Evolutionary conservation across 805 yeast species (phyloP).

Genomic region (Metschnikowia henanensis): DNA sequence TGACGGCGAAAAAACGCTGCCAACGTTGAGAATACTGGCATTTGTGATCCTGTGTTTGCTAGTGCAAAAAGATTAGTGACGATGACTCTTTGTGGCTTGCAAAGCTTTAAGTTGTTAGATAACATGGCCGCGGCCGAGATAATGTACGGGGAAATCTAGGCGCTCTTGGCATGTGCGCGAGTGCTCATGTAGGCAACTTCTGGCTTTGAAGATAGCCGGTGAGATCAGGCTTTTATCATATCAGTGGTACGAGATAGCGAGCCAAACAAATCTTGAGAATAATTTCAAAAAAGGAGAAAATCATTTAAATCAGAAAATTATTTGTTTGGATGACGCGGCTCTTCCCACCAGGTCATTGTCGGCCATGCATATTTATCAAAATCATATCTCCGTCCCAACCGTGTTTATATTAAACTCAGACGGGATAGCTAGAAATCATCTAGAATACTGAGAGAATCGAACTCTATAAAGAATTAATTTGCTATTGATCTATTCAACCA

Average conservation of each 20-base stretch:
- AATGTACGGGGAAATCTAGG: constrained; percentile 1
- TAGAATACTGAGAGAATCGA: constrained; percentile 5
- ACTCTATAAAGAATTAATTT: constrained; percentile 3
- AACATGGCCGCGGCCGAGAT: background rate
- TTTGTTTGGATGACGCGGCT: too few relatives aligned
- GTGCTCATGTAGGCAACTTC: background rate
- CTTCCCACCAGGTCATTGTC: too few relatives aligned
- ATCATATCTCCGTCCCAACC: too few relatives aligned
- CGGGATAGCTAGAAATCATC: background rate
- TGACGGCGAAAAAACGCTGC: constrained; percentile 42
- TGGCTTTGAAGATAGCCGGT: background rate
- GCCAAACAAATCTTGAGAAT: background rate
- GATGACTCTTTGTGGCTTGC: constrained; percentile 1
- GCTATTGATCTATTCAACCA: constrained; percentile 6
- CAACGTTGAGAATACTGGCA: constrained; percentile 43
- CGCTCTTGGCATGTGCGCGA: constrained; percentile 7
- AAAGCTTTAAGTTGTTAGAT: background rate
- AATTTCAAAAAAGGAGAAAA: background rate
- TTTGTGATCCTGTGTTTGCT: constrained; percentile 7
- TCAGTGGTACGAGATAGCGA: too few relatives aligned
- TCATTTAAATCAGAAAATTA: too few relatives aligned
- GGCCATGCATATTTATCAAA: too few relatives aligned
- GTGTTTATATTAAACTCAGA: too few relatives aligned
- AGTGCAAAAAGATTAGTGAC: background rate
- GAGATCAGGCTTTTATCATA: too few relatives aligned